Evolutionary conservation across 257 asterid genomes (phyloP).

Genomic region (Solanum chiquidenum): DNA sequence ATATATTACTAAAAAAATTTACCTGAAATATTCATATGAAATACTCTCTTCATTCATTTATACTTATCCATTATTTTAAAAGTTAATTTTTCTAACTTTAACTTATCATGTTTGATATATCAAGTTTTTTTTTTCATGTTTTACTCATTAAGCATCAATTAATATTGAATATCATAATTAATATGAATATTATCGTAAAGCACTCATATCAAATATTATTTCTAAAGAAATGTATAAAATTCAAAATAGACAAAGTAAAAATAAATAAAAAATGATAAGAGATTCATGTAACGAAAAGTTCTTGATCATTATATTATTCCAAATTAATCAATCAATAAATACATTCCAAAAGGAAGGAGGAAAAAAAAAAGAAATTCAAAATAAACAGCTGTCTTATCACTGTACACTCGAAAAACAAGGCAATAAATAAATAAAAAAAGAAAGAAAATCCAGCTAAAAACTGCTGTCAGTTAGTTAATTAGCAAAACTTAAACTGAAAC

Average conservation of each 20-base stretch:
- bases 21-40: background rate
- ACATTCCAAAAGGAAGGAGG: background rate
- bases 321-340: constrained; percentile 15
- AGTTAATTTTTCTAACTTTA: too few species aligned
- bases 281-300: constrained; percentile 1
- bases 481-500: background rate
- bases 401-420: constrained; percentile 37
- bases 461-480: constrained; percentile 4
- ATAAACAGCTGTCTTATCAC: constrained; percentile 24
- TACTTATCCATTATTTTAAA: too few species aligned
- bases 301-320: constrained; percentile 16
- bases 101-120: background rate
- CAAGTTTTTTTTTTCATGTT: too few species aligned
- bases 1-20: too few species aligned
- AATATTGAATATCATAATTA: too few species aligned
- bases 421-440: background rate
- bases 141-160: too few species aligned
- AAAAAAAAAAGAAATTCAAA: background rate
- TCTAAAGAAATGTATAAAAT: too few species aligned
- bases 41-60: too few species aligned
- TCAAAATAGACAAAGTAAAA: too few species aligned
- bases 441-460: background rate
- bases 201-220: too few species aligned
- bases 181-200: too few species aligned
- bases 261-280: too few species aligned